Conservation (phyloP, 192 early-diverging fungal species). For the Coemansia sp. region DNA sequence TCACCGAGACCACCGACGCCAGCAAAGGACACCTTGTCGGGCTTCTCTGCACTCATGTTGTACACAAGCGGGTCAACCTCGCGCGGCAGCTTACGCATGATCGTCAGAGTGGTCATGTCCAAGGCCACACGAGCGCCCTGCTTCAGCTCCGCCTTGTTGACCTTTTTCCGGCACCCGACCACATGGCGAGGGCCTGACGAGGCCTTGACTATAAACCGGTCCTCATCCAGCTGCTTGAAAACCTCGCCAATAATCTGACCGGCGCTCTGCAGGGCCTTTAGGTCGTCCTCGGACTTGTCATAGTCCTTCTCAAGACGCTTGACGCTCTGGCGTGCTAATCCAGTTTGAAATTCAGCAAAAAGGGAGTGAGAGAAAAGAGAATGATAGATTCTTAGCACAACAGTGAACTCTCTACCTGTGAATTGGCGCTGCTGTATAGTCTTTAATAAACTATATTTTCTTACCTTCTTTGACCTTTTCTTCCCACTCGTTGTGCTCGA, state of each 20-base stretch:
- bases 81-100: conserved; percentile 96
- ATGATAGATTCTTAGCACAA: no score
- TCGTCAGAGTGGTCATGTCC: conserved; percentile 99
- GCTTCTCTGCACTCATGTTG: conserved; percentile 98
- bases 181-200: conserved; percentile 97
- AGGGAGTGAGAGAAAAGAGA: no score
- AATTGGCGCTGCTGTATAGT: no score
- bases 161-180: conserved; percentile 91
- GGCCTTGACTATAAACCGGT: conserved; percentile 97
- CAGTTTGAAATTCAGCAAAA: neutral
- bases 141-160: conserved; percentile 93
- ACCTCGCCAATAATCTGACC: conserved; percentile 99
- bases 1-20: conserved; percentile 94
- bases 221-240: conserved; percentile 94
- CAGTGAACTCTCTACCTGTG: no score
- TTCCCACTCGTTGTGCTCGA: conserved; percentile 94
- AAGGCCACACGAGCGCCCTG: conserved; percentile 97
- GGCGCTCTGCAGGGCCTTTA: conserved; percentile 98
- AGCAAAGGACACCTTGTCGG: conserved; percentile 91
- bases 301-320: conserved; percentile 85
- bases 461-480: conserved; percentile 88
- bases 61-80: conserved; percentile 99
- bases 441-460: no score
- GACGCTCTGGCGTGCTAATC: conserved; percentile 72
- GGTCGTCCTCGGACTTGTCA: conserved; percentile 95